Percentiles rank a stretch among this genome's conserved stretches.
phyloP scores from a whole-genome alignment of 2,329 filamentous ascomycete species.

The Aspergillus versicolor region DNA sequence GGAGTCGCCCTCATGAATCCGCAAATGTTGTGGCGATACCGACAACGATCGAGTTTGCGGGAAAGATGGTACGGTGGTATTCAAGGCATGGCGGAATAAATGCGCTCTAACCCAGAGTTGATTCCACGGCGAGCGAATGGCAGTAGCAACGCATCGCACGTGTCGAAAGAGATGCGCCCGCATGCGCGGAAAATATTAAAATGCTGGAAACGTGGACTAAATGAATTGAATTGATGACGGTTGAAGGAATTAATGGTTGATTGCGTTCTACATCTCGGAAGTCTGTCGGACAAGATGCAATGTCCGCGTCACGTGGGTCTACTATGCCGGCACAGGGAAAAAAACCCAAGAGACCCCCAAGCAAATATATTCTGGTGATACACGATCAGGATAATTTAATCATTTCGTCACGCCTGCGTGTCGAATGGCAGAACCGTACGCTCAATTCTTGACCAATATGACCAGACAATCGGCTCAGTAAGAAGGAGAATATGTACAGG shows the following conservation, averaged over 20 bases:
- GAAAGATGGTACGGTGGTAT: slow-evolving; percentile 2
- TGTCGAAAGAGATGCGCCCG: slow-evolving; percentile 23
- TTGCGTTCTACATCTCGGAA: background rate
- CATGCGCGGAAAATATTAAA: slow-evolving; percentile 29
- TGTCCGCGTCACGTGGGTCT: background rate
- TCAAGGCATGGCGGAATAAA: slow-evolving; percentile 15
- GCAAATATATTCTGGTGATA: background rate
- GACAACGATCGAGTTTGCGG: slow-evolving; percentile 25
- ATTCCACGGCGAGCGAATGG: slow-evolving; percentile 26
- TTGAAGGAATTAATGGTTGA: background rate
- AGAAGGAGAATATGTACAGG: slow-evolving; percentile 30
- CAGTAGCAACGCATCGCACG: slow-evolving; percentile 26
- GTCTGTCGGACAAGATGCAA: background rate
- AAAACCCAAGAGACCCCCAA: too few species aligned
- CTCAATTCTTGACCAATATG: slow-evolving; percentile 14
- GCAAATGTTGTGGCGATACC: slow-evolving; percentile 11
- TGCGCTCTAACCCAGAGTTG: slow-evolving; percentile 11
- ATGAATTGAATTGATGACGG: background rate
- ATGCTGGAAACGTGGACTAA: background rate
- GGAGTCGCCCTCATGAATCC: slow-evolving; percentile 30
- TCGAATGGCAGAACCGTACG: slow-evolving; percentile 18
- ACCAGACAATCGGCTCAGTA: slow-evolving; percentile 13
- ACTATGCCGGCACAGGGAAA: background rate
- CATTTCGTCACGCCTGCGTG: slow-evolving; percentile 26
- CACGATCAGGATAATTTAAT: slow-evolving; percentile 1